A percentile compares a stretch with the other conserved stretches of the same genome.
These are phyloP conservation scores for Yamadazyma spencermartinsiae DNA, from an alignment of 1,139 yeast species.

Conservation along the genomic window DNA sequence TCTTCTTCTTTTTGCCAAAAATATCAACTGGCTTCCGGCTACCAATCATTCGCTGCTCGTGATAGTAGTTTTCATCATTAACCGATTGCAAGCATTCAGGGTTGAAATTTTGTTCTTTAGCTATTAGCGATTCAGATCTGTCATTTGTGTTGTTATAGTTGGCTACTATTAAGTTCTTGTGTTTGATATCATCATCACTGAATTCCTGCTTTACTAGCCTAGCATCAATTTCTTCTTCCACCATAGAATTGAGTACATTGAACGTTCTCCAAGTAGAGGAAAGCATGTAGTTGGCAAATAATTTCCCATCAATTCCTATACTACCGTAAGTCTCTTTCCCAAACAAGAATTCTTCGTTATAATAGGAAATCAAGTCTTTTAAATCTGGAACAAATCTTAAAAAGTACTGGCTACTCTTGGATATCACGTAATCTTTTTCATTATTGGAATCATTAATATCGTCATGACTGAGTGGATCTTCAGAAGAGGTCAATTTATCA, in stretches of 20 bases:
- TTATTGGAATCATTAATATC: constrained; percentile 41
- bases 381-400: constrained; percentile 44
- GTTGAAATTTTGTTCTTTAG: constrained; percentile 13
- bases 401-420: constrained; percentile 39
- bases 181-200: constrained; percentile 33
- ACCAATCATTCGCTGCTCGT: constrained; percentile 31
- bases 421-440: constrained; percentile 37
- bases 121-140: constrained; percentile 8
- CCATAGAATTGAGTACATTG: constrained; percentile 25
- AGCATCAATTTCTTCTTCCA: constrained; percentile 41
- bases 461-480: constrained; percentile 31
- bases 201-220: constrained; percentile 27
- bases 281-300: constrained; percentile 27
- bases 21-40: constrained; percentile 22
- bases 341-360: constrained; percentile 25
- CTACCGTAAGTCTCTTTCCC: constrained; percentile 29
- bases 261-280: constrained; percentile 38
- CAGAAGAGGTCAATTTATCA: constrained; percentile 33
- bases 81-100: not conserved
- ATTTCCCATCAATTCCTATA: constrained; percentile 39
- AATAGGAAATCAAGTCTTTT: constrained; percentile 29
- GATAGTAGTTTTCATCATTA: constrained; percentile 19
- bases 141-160: constrained; percentile 13
- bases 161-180: constrained; percentile 28
- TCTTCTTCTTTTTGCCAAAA: constrained; percentile 41